Conservation (phyloP, 192 early-diverging fungal genomes). For the Gaertneriomyces sp. region DNA sequence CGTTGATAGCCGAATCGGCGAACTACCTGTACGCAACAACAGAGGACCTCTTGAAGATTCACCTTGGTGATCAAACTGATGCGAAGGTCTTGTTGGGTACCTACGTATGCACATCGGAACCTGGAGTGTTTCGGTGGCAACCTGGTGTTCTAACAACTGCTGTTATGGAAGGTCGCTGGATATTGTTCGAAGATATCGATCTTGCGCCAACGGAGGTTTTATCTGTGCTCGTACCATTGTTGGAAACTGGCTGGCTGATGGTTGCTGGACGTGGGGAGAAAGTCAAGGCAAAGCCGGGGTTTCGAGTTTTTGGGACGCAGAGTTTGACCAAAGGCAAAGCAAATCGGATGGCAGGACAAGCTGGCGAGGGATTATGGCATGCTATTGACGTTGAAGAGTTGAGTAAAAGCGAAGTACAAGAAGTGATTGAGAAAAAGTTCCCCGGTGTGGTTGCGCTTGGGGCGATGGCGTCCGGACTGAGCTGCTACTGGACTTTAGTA, state of each 20-base stretch:
- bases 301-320: conserved; percentile 90
- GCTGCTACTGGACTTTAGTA: conserved; percentile 19
- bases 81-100: conserved; percentile 92
- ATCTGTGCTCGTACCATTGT: conserved; percentile 82
- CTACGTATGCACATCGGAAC: conserved; percentile 86
- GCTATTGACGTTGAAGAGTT: conserved; percentile 65
- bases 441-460: conserved; percentile 35
- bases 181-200: conserved; percentile 97
- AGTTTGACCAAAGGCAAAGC: conserved; percentile 15
- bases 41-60: conserved; percentile 81
- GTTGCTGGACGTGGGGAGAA: conserved; percentile 86
- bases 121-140: conserved; percentile 94
- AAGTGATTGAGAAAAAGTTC: conserved; percentile 59
- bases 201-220: conserved; percentile 92
- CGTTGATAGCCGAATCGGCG: conserved; percentile 85
- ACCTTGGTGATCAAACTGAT: conserved; percentile 94
- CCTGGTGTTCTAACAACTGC: conserved; percentile 89
- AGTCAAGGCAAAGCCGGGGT: conserved; percentile 76
- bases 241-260: conserved; percentile 86
- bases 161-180: conserved; percentile 86
- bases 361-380: conserved; percentile 69
- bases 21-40: conserved; percentile 9
- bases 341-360: neutral
- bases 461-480: conserved; percentile 17
- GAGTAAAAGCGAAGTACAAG: conserved; percentile 57